Evolutionary conservation across 1,139 yeast genomes (phyloP).

Genomic region (Eremothecium gossypii): DNA sequence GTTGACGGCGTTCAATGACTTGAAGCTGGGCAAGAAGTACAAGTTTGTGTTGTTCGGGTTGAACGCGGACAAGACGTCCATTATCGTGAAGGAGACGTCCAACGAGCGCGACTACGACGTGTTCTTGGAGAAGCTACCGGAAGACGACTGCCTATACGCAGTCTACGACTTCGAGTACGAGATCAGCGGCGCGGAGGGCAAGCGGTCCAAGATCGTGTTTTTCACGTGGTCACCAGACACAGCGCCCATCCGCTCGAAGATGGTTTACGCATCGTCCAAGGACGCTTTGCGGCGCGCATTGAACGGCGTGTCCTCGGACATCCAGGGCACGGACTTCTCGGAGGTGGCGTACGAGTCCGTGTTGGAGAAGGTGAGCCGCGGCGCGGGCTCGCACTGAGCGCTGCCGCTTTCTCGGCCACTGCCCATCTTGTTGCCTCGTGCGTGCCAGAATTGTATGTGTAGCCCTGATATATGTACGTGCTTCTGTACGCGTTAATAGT

Average conservation of each 20-base stretch:
- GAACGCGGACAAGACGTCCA: constrained; percentile 80
- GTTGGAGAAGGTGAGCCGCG: constrained; percentile 80
- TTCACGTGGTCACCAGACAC: constrained; percentile 98
- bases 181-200: constrained; percentile 83
- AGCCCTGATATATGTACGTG: too few species aligned
- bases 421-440: too few species aligned
- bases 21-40: constrained; percentile 87
- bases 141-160: constrained; percentile 93
- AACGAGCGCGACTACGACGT: constrained; percentile 65
- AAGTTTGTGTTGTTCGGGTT: constrained; percentile 75
- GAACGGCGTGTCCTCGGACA: constrained; percentile 86
- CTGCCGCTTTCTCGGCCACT: too few species aligned
- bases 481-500: too few species aligned
- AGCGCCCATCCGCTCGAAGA: constrained; percentile 88
- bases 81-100: constrained; percentile 81
- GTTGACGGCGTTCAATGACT: constrained; percentile 83
- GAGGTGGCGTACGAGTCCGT: constrained; percentile 94
- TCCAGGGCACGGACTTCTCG: constrained; percentile 96
- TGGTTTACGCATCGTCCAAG: constrained; percentile 96
- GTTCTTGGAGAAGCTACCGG: constrained; percentile 83
- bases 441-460: too few species aligned
- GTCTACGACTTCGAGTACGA: constrained; percentile 95
- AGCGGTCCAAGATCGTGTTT: constrained; percentile 89
- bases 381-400: constrained; percentile 52
- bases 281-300: constrained; percentile 96